These are phyloP conservation scores for Aspergillus chevalieri DNA, from an alignment of 2,329 filamentous ascomycete genomes.

Conservation along the genomic window DNA sequence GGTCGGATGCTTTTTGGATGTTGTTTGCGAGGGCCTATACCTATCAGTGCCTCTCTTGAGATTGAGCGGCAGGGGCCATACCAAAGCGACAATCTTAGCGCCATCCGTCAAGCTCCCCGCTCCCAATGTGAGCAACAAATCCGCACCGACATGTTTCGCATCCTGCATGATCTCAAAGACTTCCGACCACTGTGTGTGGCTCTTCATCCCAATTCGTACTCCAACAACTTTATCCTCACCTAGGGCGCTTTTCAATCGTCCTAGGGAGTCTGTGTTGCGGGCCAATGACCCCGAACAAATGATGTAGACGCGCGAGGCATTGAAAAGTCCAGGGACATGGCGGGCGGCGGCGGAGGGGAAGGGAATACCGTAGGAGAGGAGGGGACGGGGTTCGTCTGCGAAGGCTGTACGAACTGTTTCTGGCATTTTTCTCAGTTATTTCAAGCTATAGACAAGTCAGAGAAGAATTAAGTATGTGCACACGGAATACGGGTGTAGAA, in stretches of 20 bases:
- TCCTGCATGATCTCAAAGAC: slow-evolving; percentile 45
- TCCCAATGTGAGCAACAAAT: slow-evolving; percentile 51
- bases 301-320: slow-evolving; percentile 45
- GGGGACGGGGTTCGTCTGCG: slow-evolving; percentile 29
- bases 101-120: slow-evolving; percentile 53
- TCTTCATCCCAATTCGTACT: slow-evolving; percentile 45
- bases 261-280: slow-evolving; percentile 42
- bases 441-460: no score
- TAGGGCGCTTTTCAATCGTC: slow-evolving; percentile 37
- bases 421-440: slow-evolving; percentile 10
- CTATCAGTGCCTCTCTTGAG: not conserved
- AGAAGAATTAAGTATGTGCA: no score
- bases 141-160: slow-evolving; percentile 31
- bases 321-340: slow-evolving; percentile 42
- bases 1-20: slow-evolving; percentile 31
- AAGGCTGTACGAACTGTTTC: slow-evolving; percentile 36
- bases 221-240: slow-evolving; percentile 38
- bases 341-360: slow-evolving; percentile 42
- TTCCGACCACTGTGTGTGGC: slow-evolving; percentile 51
- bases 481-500: no score
- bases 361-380: slow-evolving; percentile 44
- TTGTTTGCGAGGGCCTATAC: slow-evolving; percentile 45
- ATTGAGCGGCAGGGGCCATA: slow-evolving; percentile 9
- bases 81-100: slow-evolving; percentile 48
- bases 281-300: slow-evolving; percentile 47